Base-by-base conservation (phyloP, 2,329 filamentous ascomycete species). In the Didymella sp. region DNA sequence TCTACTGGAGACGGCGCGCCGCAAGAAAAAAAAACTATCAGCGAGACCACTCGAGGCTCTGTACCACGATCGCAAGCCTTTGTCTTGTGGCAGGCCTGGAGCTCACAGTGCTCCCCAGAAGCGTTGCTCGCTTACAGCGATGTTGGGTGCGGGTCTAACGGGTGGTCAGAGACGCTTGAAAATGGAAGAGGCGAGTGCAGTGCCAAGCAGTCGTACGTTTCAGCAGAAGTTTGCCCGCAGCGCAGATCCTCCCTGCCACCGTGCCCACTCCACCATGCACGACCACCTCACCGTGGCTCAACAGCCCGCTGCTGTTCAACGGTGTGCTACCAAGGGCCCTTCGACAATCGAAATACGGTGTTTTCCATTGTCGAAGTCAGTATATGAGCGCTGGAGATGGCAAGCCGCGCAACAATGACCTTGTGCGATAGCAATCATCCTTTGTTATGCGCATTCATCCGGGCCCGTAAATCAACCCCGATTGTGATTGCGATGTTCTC, bases 261-360 rank as follows among this genome's bases (percentile, higher is more conserved):
- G n/a, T 67, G 59, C 59, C 60, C 59, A 27, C 45, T 60, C 47
- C 51, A 52, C 28, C 53, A 62, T 68, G 64, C 65, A 66, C 58
- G 47, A 63, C 62, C 63, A 65, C 50, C 63, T 60, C 61, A 56
- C 51, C 47, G 42, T 58, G 37, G 55, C 61, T 57, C 62, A 68
- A 65, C 59, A 60, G 51, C 57, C 43, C 54, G 44, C 53, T 61
- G 60, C 54, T 60, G 56, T 64, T 51, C 56, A 22, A 59, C 52
- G 15, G 42, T 56, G 57, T 53, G 57, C 43, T 45, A 42, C 33
- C 31, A 21, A 33, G 31, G 6, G 40, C 30, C 37, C 8, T 43
- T 3, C 6, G 17, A 44, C 22, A 5, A 15, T n/a, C 25, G 42
- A 15, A 22, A 25, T 42, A 56, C 24, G 44, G 28, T 50, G 27